These are phyloP conservation scores for Neofusicoccum laricinum DNA, from an alignment of 2,329 filamentous ascomycete genomes.

Conservation along the genomic window DNA sequence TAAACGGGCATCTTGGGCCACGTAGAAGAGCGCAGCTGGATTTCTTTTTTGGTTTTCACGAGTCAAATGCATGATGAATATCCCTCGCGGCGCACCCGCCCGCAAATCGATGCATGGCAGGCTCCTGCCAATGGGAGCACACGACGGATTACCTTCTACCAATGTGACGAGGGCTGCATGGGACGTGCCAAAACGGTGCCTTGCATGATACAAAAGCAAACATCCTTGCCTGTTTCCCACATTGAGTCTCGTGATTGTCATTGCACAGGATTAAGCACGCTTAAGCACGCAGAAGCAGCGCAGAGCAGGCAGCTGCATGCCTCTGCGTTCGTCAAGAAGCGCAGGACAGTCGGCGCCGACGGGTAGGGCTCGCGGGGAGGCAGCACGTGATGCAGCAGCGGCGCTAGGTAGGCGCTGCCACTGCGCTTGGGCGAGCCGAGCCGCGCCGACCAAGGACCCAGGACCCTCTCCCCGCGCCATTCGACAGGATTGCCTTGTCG, in stretches of 20 bases:
- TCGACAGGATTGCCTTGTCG: neutral
- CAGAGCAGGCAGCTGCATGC: neutral
- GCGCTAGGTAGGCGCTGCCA: neutral
- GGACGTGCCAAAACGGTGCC: neutral
- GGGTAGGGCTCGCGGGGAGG: neutral
- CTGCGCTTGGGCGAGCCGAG: neutral
- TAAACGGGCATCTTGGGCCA: conserved; percentile 47
- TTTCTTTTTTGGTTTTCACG: conserved; percentile 33
- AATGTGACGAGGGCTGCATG: neutral
- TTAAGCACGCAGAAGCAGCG: too few species aligned
- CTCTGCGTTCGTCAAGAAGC: neutral
- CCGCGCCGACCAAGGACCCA: neutral
- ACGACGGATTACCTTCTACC: neutral
- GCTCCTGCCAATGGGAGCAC: neutral
- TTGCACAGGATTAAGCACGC: neutral
- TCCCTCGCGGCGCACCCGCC: conserved; percentile 27
- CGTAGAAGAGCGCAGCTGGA: conserved; percentile 20
- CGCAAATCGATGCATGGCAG: conserved; percentile 26
- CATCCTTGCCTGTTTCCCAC: neutral
- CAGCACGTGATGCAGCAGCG: neutral
- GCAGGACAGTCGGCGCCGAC: neutral
- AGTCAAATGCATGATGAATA: conserved; percentile 38
- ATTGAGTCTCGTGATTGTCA: neutral
- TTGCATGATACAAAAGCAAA: neutral
- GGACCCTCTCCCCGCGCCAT: neutral